These are phyloP conservation scores for Coemansia erecta DNA, from an alignment of 192 early-diverging fungal genomes.

Conservation along the genomic window DNA sequence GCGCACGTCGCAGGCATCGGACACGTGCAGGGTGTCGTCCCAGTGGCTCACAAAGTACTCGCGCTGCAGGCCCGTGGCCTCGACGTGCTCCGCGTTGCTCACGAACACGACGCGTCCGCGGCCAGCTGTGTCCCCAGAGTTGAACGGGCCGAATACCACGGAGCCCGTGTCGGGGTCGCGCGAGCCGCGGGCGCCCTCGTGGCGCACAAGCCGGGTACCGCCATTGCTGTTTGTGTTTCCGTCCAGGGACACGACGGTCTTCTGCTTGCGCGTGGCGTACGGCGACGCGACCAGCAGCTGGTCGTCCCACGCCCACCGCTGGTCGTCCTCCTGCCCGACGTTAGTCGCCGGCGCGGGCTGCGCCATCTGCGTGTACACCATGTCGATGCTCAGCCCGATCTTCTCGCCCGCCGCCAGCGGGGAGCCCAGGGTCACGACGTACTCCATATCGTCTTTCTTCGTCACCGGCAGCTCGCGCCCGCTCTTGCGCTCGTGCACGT, in stretches of 20 bases:
- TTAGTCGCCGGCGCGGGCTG: constrained; percentile 52
- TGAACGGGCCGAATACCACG: constrained; percentile 77
- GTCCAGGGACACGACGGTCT: constrained; percentile 61
- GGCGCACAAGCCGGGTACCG: constrained; percentile 17
- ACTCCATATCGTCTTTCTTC: background rate
- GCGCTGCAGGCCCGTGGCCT: constrained; percentile 41
- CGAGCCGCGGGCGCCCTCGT: constrained; percentile 8
- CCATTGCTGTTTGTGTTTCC: too few relatives aligned
- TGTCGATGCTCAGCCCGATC: constrained; percentile 58
- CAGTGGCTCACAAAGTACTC: constrained; percentile 75
- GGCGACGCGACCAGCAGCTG: constrained; percentile 62
- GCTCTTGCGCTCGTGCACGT: constrained; percentile 48
- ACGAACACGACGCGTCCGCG: constrained; percentile 66
- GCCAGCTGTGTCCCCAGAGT: background rate
- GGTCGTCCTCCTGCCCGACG: constrained; percentile 65
- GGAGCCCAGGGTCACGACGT: constrained; percentile 12
- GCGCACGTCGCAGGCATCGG: constrained; percentile 75
- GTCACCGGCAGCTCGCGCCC: constrained; percentile 16
- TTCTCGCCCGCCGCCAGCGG: constrained; percentile 58
- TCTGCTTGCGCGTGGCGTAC: constrained; percentile 70
- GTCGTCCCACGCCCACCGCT: constrained; percentile 62
- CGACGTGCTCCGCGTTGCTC: constrained; percentile 65
- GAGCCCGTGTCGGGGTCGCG: constrained; percentile 14
- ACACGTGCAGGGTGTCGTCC: constrained; percentile 74
- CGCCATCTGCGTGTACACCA: constrained; percentile 46